phyloP scores from a whole-genome alignment of 495 filamentous ascomycete genomes.

The Trichocladium antarcticum region DNA sequence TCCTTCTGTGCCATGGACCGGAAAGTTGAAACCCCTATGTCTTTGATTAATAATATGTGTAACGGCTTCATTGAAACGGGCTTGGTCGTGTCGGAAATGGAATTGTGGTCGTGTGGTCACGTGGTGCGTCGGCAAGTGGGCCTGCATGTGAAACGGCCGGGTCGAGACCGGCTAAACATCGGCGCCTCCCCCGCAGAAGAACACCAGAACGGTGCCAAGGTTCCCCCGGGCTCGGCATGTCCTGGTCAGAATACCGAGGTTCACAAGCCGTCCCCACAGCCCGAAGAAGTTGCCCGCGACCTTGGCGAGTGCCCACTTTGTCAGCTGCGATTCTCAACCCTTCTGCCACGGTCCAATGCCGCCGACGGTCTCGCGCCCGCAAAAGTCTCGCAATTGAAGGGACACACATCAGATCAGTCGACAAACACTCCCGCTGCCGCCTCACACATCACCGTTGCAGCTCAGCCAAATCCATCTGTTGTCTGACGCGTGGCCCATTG shows the following conservation, averaged over 20 bases:
- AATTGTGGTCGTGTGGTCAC: no score
- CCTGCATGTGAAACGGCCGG: background rate
- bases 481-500: background rate
- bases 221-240: slow-evolving; percentile 10
- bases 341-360: slow-evolving; percentile 2
- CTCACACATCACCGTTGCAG: background rate
- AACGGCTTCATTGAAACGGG: background rate
- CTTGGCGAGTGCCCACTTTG: background rate
- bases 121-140: no score
- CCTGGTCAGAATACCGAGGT: slow-evolving; percentile 14
- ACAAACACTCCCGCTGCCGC: background rate
- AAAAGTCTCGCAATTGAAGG: background rate
- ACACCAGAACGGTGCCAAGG: background rate
- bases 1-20: no score
- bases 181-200: background rate
- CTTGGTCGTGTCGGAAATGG: no score
- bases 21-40: no score
- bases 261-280: slow-evolving; percentile 11
- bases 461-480: background rate
- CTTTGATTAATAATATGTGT: background rate
- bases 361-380: background rate
- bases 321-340: slow-evolving; percentile 2
- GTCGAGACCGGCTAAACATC: background rate
- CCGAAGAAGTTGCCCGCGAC: background rate
- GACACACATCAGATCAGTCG: no score